Conservation (phyloP, 768 basidiomycete species). For the Russula compacta region DNA sequence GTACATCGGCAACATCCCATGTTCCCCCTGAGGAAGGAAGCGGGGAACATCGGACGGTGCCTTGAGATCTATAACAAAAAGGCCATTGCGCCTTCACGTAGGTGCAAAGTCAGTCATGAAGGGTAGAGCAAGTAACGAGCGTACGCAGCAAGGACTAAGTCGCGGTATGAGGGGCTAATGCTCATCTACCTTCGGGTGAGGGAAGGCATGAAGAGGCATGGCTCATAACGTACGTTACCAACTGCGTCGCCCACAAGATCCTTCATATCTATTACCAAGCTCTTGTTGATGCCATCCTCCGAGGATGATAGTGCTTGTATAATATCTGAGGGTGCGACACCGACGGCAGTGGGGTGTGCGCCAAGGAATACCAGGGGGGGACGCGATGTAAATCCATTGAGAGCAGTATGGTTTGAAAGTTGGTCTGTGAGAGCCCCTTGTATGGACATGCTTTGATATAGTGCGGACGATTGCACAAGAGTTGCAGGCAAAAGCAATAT, state of each 20-base stretch:
- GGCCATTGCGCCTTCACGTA: constrained; percentile 58
- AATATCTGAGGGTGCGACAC: not conserved
- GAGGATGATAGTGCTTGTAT: constrained; percentile 23
- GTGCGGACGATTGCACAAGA: not conserved
- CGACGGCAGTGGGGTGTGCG: not conserved
- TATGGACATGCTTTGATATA: not conserved
- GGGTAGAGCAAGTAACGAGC: constrained; percentile 22
- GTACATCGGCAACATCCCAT: constrained; percentile 91
- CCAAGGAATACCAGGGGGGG: not conserved
- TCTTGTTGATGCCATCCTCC: constrained; percentile 53
- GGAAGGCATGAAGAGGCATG: not conserved
- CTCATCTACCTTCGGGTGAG: constrained; percentile 53
- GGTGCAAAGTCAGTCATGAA: not conserved
- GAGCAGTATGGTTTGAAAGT: not conserved
- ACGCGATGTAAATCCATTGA: not conserved
- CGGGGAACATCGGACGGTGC: constrained; percentile 80
- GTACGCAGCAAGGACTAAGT: constrained; percentile 85
- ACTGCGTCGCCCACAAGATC: constrained; percentile 72
- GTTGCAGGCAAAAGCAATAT: not conserved
- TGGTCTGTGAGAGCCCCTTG: not conserved
- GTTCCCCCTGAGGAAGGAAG: constrained; percentile 95
- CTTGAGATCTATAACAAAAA: constrained; percentile 93
- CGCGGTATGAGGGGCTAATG: constrained; percentile 80
- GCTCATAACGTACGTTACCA: constrained; percentile 60
- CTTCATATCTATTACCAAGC: constrained; percentile 72